A percentile compares a stretch with the other conserved stretches of the same genome.
Evolutionary conservation across 1,284 basidiomycete species (phyloP).

Genomic region (Gomphus bonarii): DNA sequence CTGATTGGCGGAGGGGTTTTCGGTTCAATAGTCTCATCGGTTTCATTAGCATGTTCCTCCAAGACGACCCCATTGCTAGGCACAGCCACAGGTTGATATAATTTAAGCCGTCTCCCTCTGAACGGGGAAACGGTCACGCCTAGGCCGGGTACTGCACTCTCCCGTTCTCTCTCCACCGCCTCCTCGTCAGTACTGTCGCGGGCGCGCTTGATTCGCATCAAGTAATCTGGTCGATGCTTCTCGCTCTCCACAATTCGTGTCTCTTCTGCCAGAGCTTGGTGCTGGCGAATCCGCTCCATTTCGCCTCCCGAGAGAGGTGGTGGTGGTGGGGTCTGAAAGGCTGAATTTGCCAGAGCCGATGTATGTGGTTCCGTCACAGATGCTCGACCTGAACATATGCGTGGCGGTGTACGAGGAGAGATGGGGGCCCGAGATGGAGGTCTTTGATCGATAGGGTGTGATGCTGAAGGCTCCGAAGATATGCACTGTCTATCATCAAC

Average conservation of each 20-base stretch:
- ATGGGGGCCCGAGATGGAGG: background rate
- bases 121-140: conserved; percentile 57
- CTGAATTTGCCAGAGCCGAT: background rate
- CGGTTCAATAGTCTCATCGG: conserved; percentile 29
- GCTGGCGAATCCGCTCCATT: conserved; percentile 45
- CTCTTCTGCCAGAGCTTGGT: conserved; percentile 37
- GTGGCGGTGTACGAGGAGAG: background rate
- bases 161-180: conserved; percentile 20
- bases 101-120: conserved; percentile 56
- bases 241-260: conserved; percentile 43
- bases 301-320: conserved; percentile 41
- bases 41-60: conserved; percentile 52
- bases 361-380: background rate
- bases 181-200: conserved; percentile 29
- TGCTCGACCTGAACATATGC: background rate
- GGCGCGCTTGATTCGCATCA: conserved; percentile 29
- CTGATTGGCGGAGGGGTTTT: conserved; percentile 18
- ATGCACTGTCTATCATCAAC: background rate
- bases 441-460: background rate
- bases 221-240: conserved; percentile 54
- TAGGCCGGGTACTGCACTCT: conserved; percentile 29
- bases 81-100: conserved; percentile 47
- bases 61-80: conserved; percentile 68
- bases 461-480: background rate
- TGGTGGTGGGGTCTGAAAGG: conserved; percentile 11